A percentile compares a stretch with the other conserved stretches of the same genome.
phyloP scores from a whole-genome alignment of 805 yeast species.

The Trichomonascus vanleenenianus region DNA sequence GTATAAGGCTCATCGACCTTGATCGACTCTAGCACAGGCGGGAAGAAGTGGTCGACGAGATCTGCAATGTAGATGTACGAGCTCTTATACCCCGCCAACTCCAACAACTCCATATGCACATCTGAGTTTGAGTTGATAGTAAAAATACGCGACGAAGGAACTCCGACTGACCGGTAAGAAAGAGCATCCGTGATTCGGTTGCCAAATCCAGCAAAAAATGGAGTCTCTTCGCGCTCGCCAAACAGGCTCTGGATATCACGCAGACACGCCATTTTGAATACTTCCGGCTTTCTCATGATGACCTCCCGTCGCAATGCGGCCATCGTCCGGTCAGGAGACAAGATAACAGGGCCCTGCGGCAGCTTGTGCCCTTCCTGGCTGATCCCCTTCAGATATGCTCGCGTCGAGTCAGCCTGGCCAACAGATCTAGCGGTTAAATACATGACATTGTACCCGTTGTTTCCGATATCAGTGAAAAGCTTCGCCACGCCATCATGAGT shows the following conservation, averaged over 20 bases:
- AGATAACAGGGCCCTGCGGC: constrained; percentile 88
- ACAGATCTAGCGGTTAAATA: constrained; percentile 92
- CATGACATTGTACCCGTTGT: constrained; percentile 88
- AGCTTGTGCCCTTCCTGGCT: constrained; percentile 65
- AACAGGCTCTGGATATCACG: constrained; percentile 76
- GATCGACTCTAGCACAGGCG: constrained; percentile 51
- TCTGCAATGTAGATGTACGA: constrained; percentile 87
- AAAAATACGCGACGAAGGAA: constrained; percentile 89
- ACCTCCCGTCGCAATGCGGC: constrained; percentile 92
- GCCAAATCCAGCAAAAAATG: constrained; percentile 94
- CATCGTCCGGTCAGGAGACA: constrained; percentile 93
- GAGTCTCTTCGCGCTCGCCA: constrained; percentile 33
- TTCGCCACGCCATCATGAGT: constrained; percentile 95
- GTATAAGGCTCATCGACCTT: constrained; percentile 54
- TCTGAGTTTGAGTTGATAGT: constrained; percentile 96
- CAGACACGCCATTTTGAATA: constrained; percentile 96
- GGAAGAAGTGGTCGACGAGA: constrained; percentile 94
- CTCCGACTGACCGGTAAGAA: constrained; percentile 86
- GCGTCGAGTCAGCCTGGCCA: constrained; percentile 89
- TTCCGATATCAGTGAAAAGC: constrained; percentile 74
- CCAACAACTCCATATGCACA: constrained; percentile 93
- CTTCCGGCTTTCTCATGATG: constrained; percentile 90
- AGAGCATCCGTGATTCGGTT: constrained; percentile 94
- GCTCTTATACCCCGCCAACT: constrained; percentile 85
- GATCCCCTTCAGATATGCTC: constrained; percentile 72